Conservation (phyloP, 2,329 filamentous ascomycete genomes). For the Diaporthe sp. region DNA sequence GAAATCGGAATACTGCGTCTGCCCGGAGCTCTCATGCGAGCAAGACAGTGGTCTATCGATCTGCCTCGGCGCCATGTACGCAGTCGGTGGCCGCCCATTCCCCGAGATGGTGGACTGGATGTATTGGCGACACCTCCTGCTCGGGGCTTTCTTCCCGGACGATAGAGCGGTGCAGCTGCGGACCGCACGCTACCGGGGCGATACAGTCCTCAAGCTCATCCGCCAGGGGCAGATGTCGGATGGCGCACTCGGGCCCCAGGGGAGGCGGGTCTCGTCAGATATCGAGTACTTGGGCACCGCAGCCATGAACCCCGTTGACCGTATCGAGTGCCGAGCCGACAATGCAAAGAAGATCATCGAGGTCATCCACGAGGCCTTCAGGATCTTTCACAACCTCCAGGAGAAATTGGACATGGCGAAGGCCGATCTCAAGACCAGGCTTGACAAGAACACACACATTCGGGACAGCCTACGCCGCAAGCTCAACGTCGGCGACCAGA, state of each 20-base stretch:
- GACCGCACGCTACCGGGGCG: background rate
- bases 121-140: slow-evolving; percentile 21
- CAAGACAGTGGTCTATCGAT: slow-evolving; percentile 6
- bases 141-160: slow-evolving; percentile 9
- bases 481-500: background rate
- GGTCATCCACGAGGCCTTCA: slow-evolving; percentile 16
- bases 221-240: slow-evolving; percentile 32
- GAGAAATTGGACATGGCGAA: slow-evolving; percentile 27
- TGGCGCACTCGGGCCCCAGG: background rate
- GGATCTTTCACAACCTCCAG: slow-evolving; percentile 25
- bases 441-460: slow-evolving; percentile 30
- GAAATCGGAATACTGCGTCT: slow-evolving; percentile 20
- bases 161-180: slow-evolving; percentile 13
- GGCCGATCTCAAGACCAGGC: slow-evolving; percentile 17
- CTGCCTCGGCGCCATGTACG: slow-evolving; percentile 29
- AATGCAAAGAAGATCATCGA: slow-evolving; percentile 18
- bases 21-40: slow-evolving; percentile 13
- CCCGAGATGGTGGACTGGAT: slow-evolving; percentile 20
- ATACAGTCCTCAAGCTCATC: slow-evolving; percentile 8
- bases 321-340: slow-evolving; percentile 22
- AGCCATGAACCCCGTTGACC: slow-evolving; percentile 22
- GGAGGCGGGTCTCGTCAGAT: background rate
- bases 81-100: slow-evolving; percentile 17
- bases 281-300: slow-evolving; percentile 12
- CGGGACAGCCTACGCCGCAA: slow-evolving; percentile 17